Percentiles rank a stretch among this genome's conserved stretches.
Conservation (phyloP, 805 yeast genomes). For the Lipomyces spencermartinsiae region DNA sequence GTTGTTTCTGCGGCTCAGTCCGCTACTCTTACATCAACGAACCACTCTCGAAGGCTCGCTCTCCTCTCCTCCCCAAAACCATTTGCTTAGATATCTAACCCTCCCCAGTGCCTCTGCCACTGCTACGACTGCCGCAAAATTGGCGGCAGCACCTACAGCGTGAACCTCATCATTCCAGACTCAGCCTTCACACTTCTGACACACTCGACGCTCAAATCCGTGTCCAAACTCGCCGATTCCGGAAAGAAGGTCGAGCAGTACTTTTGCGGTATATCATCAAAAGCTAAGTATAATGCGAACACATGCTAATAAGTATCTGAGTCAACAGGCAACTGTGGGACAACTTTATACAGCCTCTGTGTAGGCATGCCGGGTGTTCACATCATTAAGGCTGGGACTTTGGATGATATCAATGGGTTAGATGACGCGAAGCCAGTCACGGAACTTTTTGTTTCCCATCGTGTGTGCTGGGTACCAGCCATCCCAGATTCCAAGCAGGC, state of each 20-base stretch:
- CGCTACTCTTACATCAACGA: conserved; percentile 4
- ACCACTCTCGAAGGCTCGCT: conserved; percentile 2
- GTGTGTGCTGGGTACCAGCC: conserved; percentile 1
- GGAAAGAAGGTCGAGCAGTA: conserved; percentile 6
- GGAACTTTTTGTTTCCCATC: not conserved
- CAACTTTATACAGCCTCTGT: conserved; percentile 6
- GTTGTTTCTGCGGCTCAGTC: conserved; percentile 6
- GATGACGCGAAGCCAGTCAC: not conserved
- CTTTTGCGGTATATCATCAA: conserved; percentile 3
- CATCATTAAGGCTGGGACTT: not conserved
- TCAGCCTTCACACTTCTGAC: conserved; percentile 1
- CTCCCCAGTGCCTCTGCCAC: conserved; percentile 3
- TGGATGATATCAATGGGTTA: conserved; percentile 2
- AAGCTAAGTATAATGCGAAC: not conserved
- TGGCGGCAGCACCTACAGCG: conserved; percentile 5
- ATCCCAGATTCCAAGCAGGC: not conserved
- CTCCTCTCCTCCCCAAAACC: not conserved
- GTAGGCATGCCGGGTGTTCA: conserved; percentile 4
- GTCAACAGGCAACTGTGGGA: not conserved
- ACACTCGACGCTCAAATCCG: not conserved
- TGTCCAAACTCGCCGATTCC: conserved; percentile 2
- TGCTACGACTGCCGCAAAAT: conserved; percentile 6
- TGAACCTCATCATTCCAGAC: conserved; percentile 2
- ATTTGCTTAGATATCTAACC: not conserved
- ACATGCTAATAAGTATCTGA: not conserved